These are phyloP conservation scores for Skeletonema potamos DNA, from an alignment of 108 stramenopile genomes.

Conservation along the genomic window DNA sequence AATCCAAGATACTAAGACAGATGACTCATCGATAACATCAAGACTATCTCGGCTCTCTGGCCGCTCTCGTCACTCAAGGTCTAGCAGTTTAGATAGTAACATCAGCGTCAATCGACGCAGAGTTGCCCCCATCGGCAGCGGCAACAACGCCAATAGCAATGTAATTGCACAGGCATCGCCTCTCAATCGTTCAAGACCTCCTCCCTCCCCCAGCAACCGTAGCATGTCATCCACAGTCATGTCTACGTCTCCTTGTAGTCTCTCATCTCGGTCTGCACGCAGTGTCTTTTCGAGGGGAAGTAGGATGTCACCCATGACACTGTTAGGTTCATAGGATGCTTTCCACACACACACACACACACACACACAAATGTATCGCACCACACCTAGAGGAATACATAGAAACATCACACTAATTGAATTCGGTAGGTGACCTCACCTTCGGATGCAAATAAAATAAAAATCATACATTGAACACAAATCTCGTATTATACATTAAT, in stretches of 20 bases:
- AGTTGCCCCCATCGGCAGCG: not conserved
- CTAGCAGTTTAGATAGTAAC: constrained; percentile 1
- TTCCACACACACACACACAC: not conserved
- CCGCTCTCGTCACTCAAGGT: constrained; percentile 1
- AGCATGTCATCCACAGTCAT: constrained; percentile 1
- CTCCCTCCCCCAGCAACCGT: not conserved
- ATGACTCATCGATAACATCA: constrained; percentile 9
- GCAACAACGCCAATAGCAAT: not conserved
- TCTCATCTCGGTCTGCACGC: not conserved
- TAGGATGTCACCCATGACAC: constrained; percentile 3
- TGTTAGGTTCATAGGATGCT: not conserved
- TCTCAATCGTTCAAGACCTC: not conserved
- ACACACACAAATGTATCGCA: not conserved
- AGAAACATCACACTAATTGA: not conserved
- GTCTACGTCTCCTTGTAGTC: constrained; percentile 3
- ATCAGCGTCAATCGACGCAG: constrained; percentile 1
- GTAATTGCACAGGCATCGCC: not conserved
- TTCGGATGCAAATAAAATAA: not conserved
- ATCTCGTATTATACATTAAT: not conserved
- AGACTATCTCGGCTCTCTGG: constrained; percentile 8
- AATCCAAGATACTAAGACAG: constrained; percentile 1
- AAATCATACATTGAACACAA: not conserved
- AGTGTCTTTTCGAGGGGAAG: constrained; percentile 12
- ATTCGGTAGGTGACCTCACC: not conserved
- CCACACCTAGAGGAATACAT: not conserved